phyloP scores from a whole-genome alignment of 345 rosid species.

The Melaleuca quinquenervia region DNA sequence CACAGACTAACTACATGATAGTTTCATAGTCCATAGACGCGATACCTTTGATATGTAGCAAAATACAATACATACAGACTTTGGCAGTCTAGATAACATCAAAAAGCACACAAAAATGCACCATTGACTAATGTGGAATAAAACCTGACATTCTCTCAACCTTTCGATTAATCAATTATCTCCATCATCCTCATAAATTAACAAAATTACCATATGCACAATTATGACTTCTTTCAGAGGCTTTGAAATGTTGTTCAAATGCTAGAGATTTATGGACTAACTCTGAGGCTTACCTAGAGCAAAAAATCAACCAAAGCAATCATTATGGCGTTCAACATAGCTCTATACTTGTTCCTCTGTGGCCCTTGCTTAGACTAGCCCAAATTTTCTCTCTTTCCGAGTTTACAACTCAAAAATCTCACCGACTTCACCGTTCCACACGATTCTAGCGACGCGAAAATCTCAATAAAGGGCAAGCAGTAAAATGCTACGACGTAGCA shows the following conservation, averaged over 20 bases:
- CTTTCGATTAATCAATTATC: not conserved
- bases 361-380: not conserved
- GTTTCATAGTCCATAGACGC: not conserved
- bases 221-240: not conserved
- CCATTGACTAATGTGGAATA: not conserved
- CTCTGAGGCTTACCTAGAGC: not conserved
- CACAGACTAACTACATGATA: not conserved
- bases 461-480: not conserved
- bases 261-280: not conserved
- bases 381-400: not conserved
- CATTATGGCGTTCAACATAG: not conserved
- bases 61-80: not conserved
- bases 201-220: not conserved
- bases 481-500: not conserved
- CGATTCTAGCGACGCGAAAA: not conserved
- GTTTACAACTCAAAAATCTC: not conserved
- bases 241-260: not conserved
- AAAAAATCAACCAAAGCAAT: not conserved
- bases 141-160: not conserved
- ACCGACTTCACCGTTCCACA: not conserved
- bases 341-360: fast-evolving
- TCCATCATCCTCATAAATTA: not conserved
- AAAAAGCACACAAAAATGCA: not conserved
- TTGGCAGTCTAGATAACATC: not conserved
- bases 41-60: not conserved